These are phyloP conservation scores for Globisporangium perplexum DNA, from an alignment of 352 stramenopile species.

Conservation along the genomic window DNA sequence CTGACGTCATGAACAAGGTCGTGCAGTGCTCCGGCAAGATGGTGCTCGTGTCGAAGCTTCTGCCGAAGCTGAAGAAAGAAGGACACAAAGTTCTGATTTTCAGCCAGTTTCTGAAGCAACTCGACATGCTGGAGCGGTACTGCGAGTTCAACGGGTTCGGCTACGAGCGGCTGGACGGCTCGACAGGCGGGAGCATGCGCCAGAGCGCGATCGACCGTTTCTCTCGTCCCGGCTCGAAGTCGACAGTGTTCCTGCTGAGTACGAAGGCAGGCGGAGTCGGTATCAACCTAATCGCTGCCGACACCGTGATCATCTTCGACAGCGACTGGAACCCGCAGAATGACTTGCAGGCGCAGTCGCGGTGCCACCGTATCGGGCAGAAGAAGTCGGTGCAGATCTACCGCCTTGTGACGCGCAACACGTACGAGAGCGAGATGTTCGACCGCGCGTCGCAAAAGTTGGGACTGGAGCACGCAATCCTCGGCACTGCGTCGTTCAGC, in stretches of 20 bases:
- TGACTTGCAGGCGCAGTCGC: constrained; percentile 80
- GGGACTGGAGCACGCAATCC: constrained; percentile 96
- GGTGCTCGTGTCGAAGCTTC: constrained; percentile 87
- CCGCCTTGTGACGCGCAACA: constrained; percentile 97
- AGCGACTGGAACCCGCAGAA: constrained; percentile 99
- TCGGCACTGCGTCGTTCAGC: constrained; percentile 93
- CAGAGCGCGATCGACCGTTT: constrained; percentile 97
- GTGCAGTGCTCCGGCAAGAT: constrained; percentile 85
- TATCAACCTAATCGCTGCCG: constrained; percentile 97
- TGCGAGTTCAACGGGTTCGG: constrained; percentile 86
- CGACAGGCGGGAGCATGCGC: constrained; percentile 82
- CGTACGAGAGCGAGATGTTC: constrained; percentile 99
- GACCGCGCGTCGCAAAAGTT: constrained; percentile 97
- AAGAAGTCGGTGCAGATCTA: constrained; percentile 98
- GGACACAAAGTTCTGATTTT: constrained; percentile 95
- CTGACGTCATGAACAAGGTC: constrained; percentile 77
- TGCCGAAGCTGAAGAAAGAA: constrained; percentile 89
- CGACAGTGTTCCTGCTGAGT: constrained; percentile 98
- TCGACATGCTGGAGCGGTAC: constrained; percentile 94
- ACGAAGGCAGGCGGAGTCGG: constrained; percentile 98
- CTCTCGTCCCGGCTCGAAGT: constrained; percentile 91
- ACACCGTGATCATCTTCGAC: constrained; percentile 99
- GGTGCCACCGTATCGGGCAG: constrained; percentile 98
- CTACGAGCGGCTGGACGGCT: constrained; percentile 89
- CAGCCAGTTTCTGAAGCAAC: constrained; percentile 91